Percentiles rank a stretch among this genome's conserved stretches.
Conservation (phyloP, 225 moss, liverwort and hornwort genomes). For the Bryum argenteum region DNA sequence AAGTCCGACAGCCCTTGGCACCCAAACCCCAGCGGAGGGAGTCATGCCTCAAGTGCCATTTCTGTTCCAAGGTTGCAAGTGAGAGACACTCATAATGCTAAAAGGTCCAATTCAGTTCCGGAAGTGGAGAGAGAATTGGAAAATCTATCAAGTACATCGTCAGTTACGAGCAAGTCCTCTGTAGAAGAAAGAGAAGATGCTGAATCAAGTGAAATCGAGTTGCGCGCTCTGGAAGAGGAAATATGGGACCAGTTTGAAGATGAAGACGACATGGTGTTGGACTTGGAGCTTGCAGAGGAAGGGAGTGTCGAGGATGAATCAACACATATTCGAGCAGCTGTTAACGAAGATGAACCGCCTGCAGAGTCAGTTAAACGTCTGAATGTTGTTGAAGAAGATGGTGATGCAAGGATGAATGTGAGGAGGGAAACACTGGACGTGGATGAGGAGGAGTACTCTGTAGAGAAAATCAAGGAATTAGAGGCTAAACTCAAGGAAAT, state of each 20-base stretch:
- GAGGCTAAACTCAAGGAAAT: slow-evolving; percentile 75
- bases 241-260: slow-evolving; percentile 85
- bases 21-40: slow-evolving; percentile 40
- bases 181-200: slow-evolving; percentile 28
- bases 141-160: slow-evolving; percentile 4
- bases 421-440: slow-evolving; percentile 22
- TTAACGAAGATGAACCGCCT: slow-evolving; percentile 22
- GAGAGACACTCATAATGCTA: slow-evolving; percentile 37
- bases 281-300: slow-evolving; percentile 66
- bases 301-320: slow-evolving; percentile 24
- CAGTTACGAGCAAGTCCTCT: slow-evolving; percentile 17
- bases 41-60: slow-evolving; percentile 32
- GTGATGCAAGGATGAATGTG: slow-evolving; percentile 22
- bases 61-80: slow-evolving; percentile 62
- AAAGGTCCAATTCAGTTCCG: not conserved
- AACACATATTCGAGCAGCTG: slow-evolving; percentile 23
- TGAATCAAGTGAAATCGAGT: slow-evolving; percentile 38
- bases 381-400: slow-evolving; percentile 11
- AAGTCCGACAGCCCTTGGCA: slow-evolving; percentile 70
- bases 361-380: slow-evolving; percentile 25
- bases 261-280: slow-evolving; percentile 78
- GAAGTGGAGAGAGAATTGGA: slow-evolving; percentile 25
- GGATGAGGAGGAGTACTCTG: slow-evolving; percentile 37
- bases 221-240: slow-evolving; percentile 62
- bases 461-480: slow-evolving; percentile 62